phyloP scores from a whole-genome alignment of 768 basidiomycete species.

The Porpolomopsis calyptriformis region DNA sequence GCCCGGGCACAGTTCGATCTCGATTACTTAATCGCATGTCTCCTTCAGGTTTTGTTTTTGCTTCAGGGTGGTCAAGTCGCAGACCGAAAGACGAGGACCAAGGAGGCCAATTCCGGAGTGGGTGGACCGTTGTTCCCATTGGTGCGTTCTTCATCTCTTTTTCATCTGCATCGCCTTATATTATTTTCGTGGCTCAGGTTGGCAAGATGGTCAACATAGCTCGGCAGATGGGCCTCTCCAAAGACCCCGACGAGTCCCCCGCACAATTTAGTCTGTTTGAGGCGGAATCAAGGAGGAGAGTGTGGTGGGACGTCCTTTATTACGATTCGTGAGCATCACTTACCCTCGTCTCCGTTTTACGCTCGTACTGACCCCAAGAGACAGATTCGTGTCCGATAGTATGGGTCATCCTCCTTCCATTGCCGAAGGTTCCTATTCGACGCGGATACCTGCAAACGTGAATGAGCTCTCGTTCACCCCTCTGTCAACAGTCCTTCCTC shows the following conservation, averaged over 20 bases:
- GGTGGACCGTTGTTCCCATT: constrained; percentile 24
- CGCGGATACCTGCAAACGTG: constrained; percentile 45
- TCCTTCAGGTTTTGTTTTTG: constrained; percentile 43
- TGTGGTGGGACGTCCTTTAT: constrained; percentile 76
- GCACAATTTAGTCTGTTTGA: constrained; percentile 8
- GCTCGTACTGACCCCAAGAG: constrained; percentile 1
- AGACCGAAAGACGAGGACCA: constrained; percentile 7
- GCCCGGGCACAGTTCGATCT: constrained; percentile 29
- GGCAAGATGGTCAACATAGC: constrained; percentile 64
- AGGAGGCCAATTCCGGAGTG: constrained; percentile 6
- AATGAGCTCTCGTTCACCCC: constrained; percentile 42
- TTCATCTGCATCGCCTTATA: not conserved
- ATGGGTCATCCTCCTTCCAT: constrained; percentile 56
- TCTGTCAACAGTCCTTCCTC: not conserved
- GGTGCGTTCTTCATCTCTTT: constrained; percentile 21
- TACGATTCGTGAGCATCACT: constrained; percentile 58
- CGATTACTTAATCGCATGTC: constrained; percentile 49
- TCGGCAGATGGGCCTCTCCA: constrained; percentile 49
- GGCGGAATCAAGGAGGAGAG: constrained; percentile 24
- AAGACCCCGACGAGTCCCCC: constrained; percentile 44
- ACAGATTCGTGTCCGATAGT: constrained; percentile 59
- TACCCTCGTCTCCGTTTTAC: not conserved
- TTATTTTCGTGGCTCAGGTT: constrained; percentile 27
- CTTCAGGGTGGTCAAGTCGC: constrained; percentile 36
- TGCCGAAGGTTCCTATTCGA: constrained; percentile 41